Evolutionary conservation across 2,329 filamentous ascomycete genomes (phyloP).

Genomic region (Colletotrichum destructivum): DNA sequence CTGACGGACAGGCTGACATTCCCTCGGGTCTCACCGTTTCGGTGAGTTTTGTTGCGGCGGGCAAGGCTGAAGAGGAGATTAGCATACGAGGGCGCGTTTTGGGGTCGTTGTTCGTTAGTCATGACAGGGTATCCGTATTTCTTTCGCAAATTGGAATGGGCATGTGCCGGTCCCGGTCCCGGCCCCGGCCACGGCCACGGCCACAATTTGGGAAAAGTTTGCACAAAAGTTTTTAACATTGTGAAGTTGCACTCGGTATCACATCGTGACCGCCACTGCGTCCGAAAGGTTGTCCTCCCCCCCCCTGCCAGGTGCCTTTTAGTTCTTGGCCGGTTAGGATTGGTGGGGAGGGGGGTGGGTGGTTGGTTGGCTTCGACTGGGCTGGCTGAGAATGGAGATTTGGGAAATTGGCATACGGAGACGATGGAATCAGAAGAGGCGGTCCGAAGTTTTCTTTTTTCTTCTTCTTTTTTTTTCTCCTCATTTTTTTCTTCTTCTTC

Average conservation of each 20-base stretch:
- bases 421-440: conserved; percentile 5
- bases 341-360: background rate
- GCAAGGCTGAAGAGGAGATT: conserved; percentile 18
- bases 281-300: background rate
- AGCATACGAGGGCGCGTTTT: background rate
- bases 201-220: background rate
- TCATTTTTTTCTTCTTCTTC: background rate
- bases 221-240: background rate
- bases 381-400: conserved; percentile 9
- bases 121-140: background rate
- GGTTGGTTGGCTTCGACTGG: background rate
- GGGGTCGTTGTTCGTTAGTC: background rate
- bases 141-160: background rate
- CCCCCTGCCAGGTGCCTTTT: background rate
- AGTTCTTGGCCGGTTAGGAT: background rate
- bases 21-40: background rate
- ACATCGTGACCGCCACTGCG: conserved; percentile 13
- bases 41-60: background rate
- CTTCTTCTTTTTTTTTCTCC: no score
- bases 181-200: no score
- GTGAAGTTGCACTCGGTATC: background rate
- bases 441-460: background rate
- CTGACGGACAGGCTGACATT: no score
- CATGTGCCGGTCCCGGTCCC: background rate
- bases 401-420: conserved; percentile 18